Base-by-base conservation (phyloP, 1,139 yeast genomes). In the Geotrichum macrosporum region DNA sequence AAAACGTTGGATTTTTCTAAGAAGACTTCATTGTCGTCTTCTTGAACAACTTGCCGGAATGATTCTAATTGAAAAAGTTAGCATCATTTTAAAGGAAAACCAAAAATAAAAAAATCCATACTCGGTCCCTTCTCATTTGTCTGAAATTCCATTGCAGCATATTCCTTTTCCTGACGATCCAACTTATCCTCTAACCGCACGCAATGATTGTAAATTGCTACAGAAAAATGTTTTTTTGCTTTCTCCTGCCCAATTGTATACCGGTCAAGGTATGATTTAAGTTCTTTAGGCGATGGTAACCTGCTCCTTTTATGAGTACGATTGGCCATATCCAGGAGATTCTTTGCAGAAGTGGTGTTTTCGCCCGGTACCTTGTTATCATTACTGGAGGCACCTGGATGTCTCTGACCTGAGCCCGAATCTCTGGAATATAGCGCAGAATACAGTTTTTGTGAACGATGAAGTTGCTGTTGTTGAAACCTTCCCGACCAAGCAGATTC, bases 141-240 rank as follows among this genome's bases (percentile, higher is more conserved):
- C 37, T 36, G 35, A 19, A 29, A 29, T 21, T 36, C 38, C 26
- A 38, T 30, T 5, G 42, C 43, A 10, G 43, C 41, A 22, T 27
- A 54, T 56, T 46, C 51, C 54, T 55, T 48, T 18, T 39, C 44
- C 12, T 39, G 36, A 4, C 35, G 24, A 29, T 34, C 41, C 12
- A 36, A 12, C 6, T 46, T 21, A 16, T 48, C 51, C 35, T 40
- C 37, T 35, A 69, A 64, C 41, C 79, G 63, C 34, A 75, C 53
- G 50, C 73, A 73, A 54, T 76, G 80, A 48, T 76, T 76, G 55
- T 72, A 76, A 1, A 76, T 76, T 0, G 79, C 79, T n/a, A 76
- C 81, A 32, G 79, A 70, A 58, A 76, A 65, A 19, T 75, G 74
- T 53, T 72, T 72, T 56, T 76, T 76, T 24, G 77, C 75, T 3